phyloP scores from a whole-genome alignment of 1,139 yeast genomes.

The Scheffersomyces cryptocercus region DNA sequence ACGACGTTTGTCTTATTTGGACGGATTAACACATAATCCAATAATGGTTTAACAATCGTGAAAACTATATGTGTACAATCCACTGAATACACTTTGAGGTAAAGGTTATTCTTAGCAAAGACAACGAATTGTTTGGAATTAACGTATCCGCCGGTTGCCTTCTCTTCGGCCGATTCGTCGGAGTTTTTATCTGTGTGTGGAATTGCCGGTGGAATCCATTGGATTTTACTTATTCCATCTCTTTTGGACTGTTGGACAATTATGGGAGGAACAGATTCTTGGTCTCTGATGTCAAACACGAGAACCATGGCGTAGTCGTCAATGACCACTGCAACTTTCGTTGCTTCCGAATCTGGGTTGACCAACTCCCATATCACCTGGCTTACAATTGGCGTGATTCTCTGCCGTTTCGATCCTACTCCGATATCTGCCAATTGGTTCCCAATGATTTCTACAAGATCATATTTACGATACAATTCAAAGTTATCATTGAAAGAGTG shows the following conservation, averaged over 20 bases:
- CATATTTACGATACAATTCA: not conserved
- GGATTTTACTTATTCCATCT: conserved; percentile 34
- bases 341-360: conserved; percentile 8
- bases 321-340: conserved; percentile 30
- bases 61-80: conserved; percentile 37
- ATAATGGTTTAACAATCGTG: conserved; percentile 33
- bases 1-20: conserved; percentile 17
- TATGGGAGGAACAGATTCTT: conserved; percentile 24
- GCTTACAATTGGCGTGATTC: conserved; percentile 4
- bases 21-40: conserved; percentile 15
- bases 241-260: conserved; percentile 26
- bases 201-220: conserved; percentile 35
- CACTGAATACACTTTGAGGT: conserved; percentile 37
- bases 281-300: conserved; percentile 23
- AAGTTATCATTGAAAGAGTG: not conserved
- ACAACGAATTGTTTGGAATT: conserved; percentile 37
- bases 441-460: not conserved
- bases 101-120: conserved; percentile 28
- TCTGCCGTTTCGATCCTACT: not conserved
- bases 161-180: conserved; percentile 4
- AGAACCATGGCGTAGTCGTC: conserved; percentile 22
- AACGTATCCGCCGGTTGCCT: conserved; percentile 27
- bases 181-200: not conserved
- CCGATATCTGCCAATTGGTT: not conserved
- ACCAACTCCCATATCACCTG: conserved; percentile 33